These are phyloP conservation scores for Pholiota microspora DNA, from an alignment of 768 basidiomycete genomes.

Conservation along the genomic window DNA sequence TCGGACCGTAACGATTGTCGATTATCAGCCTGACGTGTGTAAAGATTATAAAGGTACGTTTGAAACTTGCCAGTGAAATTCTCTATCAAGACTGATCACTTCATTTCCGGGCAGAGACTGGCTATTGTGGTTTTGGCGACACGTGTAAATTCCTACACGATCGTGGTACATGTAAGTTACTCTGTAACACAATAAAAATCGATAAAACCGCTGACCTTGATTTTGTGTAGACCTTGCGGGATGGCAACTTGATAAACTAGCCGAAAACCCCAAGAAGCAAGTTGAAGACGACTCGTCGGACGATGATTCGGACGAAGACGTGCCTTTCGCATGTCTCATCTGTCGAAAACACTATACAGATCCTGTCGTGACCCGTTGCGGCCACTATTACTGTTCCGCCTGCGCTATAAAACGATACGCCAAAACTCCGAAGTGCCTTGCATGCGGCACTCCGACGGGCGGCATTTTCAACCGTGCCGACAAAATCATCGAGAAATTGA, in stretches of 20 bases:
- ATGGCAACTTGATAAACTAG: constrained; percentile 96
- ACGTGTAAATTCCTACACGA: constrained; percentile 99
- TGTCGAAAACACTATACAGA: constrained; percentile 94
- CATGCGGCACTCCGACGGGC: constrained; percentile 89
- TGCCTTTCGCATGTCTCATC: constrained; percentile 98
- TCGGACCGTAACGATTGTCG: constrained; percentile 90
- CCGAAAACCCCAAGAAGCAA: constrained; percentile 69
- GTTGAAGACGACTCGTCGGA: constrained; percentile 58
- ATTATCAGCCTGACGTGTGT: constrained; percentile 99
- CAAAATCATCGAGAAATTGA: constrained; percentile 86
- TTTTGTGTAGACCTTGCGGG: constrained; percentile 77
- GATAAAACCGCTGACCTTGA: constrained; percentile 6
- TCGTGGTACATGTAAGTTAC: constrained; percentile 82
- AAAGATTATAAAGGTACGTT: constrained; percentile 97
- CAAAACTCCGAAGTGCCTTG: constrained; percentile 93
- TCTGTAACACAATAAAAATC: constrained; percentile 3
- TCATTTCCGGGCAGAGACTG: constrained; percentile 67
- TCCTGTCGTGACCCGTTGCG: constrained; percentile 94
- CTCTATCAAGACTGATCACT: constrained; percentile 2
- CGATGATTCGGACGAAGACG: constrained; percentile 77
- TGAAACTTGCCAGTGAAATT: not conserved
- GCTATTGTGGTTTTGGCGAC: constrained; percentile 98
- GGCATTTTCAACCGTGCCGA: constrained; percentile 97
- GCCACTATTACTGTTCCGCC: constrained; percentile 92
- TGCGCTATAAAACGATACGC: constrained; percentile 95